Evolutionary conservation across 2,329 filamentous ascomycete species (phyloP).

Genomic region (Chrysoporthe cubensis): DNA sequence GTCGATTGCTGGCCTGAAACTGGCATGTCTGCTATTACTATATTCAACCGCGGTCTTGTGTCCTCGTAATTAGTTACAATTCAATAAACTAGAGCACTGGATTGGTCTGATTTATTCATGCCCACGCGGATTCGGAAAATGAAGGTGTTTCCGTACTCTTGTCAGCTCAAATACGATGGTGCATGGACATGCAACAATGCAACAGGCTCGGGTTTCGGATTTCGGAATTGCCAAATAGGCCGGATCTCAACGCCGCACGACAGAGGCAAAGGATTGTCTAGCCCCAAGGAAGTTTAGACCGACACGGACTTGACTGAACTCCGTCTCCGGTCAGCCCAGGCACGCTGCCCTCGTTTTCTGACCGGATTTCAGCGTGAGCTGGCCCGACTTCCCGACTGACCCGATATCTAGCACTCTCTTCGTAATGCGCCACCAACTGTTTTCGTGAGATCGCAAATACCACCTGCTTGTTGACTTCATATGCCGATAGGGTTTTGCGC

Average conservation of each 20-base stretch:
- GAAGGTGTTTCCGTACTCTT: too few relatives aligned
- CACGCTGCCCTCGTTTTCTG: background rate
- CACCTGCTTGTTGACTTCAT: background rate
- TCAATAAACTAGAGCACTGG: background rate
- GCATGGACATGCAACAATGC: background rate
- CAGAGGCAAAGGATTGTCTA: background rate
- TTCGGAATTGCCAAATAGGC: background rate
- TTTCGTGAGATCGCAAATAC: background rate
- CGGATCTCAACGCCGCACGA: background rate
- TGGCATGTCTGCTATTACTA: too few relatives aligned
- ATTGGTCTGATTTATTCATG: too few relatives aligned
- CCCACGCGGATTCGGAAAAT: too few relatives aligned
- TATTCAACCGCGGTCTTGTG: too few relatives aligned
- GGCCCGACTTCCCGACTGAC: background rate
- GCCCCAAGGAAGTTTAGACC: background rate
- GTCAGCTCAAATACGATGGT: too few relatives aligned
- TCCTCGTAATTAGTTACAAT: background rate
- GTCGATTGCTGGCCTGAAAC: too few relatives aligned
- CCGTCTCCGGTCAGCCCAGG: background rate
- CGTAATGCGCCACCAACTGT: background rate
- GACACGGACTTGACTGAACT: background rate
- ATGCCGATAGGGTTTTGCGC: background rate
- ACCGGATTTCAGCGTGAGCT: constrained; percentile 2
- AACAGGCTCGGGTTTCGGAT: background rate
- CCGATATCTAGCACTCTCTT: background rate